These are phyloP conservation scores for Naganishia vishniacii DNA, from an alignment of 768 basidiomycete genomes.

Conservation along the genomic window DNA sequence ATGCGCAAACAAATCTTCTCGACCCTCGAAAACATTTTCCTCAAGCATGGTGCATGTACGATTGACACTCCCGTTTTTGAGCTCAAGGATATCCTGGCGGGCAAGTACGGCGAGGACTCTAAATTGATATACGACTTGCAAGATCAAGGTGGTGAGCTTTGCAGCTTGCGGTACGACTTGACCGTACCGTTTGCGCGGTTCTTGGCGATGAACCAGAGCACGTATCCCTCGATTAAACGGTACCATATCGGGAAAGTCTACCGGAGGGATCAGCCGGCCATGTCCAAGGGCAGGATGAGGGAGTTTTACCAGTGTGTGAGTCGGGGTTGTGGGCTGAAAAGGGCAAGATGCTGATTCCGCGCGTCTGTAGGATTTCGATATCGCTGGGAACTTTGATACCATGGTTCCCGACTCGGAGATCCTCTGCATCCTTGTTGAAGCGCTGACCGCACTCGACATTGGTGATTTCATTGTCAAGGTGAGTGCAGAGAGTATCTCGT, in stretches of 20 bases:
- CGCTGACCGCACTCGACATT: slow-evolving; percentile 75
- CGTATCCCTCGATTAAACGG: slow-evolving; percentile 63
- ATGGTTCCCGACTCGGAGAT: slow-evolving; percentile 98
- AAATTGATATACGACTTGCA: slow-evolving; percentile 96
- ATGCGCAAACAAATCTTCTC: slow-evolving; percentile 84
- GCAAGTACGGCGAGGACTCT: slow-evolving; percentile 91
- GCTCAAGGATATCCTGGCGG: slow-evolving; percentile 88
- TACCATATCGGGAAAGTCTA: slow-evolving; percentile 99
- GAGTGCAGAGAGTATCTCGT: too few relatives aligned
- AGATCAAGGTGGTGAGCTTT: slow-evolving; percentile 96
- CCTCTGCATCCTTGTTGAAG: slow-evolving; percentile 71
- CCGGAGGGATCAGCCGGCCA: slow-evolving; percentile 88
- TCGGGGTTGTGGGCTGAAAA: slow-evolving; percentile 26
- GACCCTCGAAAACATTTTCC: slow-evolving; percentile 79
- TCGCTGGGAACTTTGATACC: slow-evolving; percentile 81
- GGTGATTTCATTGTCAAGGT: slow-evolving; percentile 94
- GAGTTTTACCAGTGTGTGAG: slow-evolving; percentile 95
- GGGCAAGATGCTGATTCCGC: too few relatives aligned
- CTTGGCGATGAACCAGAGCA: slow-evolving; percentile 88
- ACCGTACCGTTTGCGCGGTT: slow-evolving; percentile 91
- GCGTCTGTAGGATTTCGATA: slow-evolving; percentile 87
- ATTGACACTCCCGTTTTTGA: slow-evolving; percentile 99
- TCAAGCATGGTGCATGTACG: slow-evolving; percentile 78
- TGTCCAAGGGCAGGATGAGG: slow-evolving; percentile 96
- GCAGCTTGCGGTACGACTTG: slow-evolving; percentile 89